These are phyloP conservation scores for Monosporascus sp. DNA, from an alignment of 2,329 filamentous ascomycete genomes.

Conservation along the genomic window DNA sequence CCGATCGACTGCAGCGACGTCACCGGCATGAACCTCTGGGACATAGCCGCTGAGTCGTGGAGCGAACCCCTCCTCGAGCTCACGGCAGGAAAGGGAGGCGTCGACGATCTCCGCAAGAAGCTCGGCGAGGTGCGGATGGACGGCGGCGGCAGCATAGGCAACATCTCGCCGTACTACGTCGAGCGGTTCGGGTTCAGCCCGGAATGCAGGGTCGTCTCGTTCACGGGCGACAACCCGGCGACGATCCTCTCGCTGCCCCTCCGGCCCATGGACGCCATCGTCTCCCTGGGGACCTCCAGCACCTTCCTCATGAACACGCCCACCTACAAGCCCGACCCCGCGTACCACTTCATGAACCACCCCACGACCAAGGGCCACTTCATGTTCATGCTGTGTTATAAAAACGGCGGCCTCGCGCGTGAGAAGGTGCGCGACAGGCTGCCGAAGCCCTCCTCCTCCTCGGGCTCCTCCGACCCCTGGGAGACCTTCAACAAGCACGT, in stretches of 20 bases:
- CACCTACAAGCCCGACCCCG: constrained; percentile 81
- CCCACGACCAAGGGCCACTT: constrained; percentile 84
- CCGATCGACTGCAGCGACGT: constrained; percentile 92
- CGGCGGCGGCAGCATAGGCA: constrained; percentile 72
- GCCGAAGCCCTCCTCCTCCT: constrained; percentile 43
- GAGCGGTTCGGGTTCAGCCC: constrained; percentile 69
- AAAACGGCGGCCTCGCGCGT: constrained; percentile 90
- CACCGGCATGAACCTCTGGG: constrained; percentile 96
- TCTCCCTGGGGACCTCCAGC: constrained; percentile 89
- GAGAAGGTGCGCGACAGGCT: constrained; percentile 83
- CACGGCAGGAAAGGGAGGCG: constrained; percentile 59
- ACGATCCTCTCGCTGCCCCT: constrained; percentile 90
- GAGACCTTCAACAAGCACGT: constrained; percentile 72
- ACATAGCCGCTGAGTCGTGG: constrained; percentile 71
- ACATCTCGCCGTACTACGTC: constrained; percentile 73
- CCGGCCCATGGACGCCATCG: constrained; percentile 83
- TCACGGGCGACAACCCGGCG: constrained; percentile 93
- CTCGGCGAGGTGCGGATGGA: constrained; percentile 76
- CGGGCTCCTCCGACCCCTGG: constrained; percentile 60
- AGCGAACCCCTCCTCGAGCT: constrained; percentile 70
- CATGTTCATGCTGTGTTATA: constrained; percentile 99
- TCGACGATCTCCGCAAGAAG: constrained; percentile 61
- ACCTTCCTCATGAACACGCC: constrained; percentile 97
- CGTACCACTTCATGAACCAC: constrained; percentile 98
- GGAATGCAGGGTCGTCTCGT: constrained; percentile 73